Percentiles rank a stretch among this genome's conserved stretches.
phyloP scores from a whole-genome alignment of 2,329 filamentous ascomycete species.

The Phoma sp. region DNA sequence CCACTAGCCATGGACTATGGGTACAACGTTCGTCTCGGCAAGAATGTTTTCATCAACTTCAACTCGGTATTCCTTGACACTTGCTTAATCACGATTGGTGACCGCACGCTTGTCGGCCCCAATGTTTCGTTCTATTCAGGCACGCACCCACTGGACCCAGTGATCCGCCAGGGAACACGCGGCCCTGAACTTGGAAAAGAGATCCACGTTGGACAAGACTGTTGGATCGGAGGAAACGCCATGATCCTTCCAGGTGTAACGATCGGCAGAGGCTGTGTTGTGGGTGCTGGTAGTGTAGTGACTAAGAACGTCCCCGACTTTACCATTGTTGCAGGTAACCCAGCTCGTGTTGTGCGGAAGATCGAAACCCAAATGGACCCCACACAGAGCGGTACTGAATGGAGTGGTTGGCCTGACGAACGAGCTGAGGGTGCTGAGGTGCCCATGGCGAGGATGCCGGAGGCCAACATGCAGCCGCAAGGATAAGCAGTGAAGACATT shows the following conservation, averaged over 20 bases:
- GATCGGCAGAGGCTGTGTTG: slow-evolving; percentile 74
- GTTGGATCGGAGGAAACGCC: slow-evolving; percentile 59
- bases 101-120: slow-evolving; percentile 79
- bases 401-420: slow-evolving; percentile 71
- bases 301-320: slow-evolving; percentile 77
- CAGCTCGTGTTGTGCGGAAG: slow-evolving; percentile 66
- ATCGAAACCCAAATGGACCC: slow-evolving; percentile 47
- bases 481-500: too few species aligned
- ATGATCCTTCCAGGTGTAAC: slow-evolving; percentile 76
- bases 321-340: slow-evolving; percentile 71
- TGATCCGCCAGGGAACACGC: slow-evolving; percentile 73
- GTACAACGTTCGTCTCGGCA: slow-evolving; percentile 73
- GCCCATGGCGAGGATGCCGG: slow-evolving; percentile 77
- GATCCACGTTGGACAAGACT: slow-evolving; percentile 78
- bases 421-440: slow-evolving; percentile 70
- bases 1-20: slow-evolving; percentile 81
- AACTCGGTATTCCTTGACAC: slow-evolving; percentile 81
- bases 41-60: slow-evolving; percentile 77
- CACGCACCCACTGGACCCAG: slow-evolving; percentile 79
- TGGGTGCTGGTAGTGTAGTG: slow-evolving; percentile 85
- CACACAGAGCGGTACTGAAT: slow-evolving; percentile 23
- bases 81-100: slow-evolving; percentile 75
- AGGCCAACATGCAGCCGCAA: slow-evolving; percentile 27
- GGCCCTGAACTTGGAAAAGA: slow-evolving; percentile 79
- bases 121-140: slow-evolving; percentile 79